Evolutionary conservation across 208 protist species (phyloP), one percentile per base, ranked within the genome.

Genomic region (Endotrypanum monterogeii): DNA sequence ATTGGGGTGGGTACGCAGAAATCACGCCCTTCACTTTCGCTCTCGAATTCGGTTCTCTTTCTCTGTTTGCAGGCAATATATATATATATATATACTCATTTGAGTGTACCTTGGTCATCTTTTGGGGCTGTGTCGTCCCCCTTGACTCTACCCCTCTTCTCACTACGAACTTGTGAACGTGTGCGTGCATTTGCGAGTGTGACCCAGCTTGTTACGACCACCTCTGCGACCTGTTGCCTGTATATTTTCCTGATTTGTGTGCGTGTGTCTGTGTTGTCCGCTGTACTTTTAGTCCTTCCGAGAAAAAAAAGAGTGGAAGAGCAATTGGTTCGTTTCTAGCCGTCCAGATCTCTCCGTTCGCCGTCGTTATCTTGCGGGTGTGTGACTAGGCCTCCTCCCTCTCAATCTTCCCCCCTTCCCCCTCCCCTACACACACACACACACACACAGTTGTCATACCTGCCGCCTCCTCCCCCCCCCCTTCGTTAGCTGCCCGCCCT

Each of bases 381-480:
- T 46, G 0, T 65, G 37, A 6, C 8, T 14, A 32, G 28, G 20
- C 58, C 25, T 37, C 41, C 57, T 25, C 57, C 32, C 18, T 32
- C 56, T 60, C 56, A 61, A 16, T 18, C 30, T 41, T 11, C 55
- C 30, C 28, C 55, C 12, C 55, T 0, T 32, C 55, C 56, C 3
- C n/a, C 62, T 5, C 28, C 2, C 23, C 39, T 54, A 50, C 23
- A n/a, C n/a, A n/a, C n/a, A n/a, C n/a, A n/a, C n/a, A n/a, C n/a
- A n/a, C n/a, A n/a, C n/a, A n/a, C n/a, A n/a, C n/a, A n/a, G n/a
- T 67, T 39, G 30, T 58, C 35, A 39, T 44, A 62, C 48, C 48
- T 35, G 16, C 35, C 52, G 41, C 28, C 72, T 41, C 1, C 28
- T 51, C 30, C 25, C 20, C 28, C 55, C 41, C 7, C 41, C 41